phyloP scores from a whole-genome alignment of 768 basidiomycete genomes.

The Strobilomyces echinocephalus region DNA sequence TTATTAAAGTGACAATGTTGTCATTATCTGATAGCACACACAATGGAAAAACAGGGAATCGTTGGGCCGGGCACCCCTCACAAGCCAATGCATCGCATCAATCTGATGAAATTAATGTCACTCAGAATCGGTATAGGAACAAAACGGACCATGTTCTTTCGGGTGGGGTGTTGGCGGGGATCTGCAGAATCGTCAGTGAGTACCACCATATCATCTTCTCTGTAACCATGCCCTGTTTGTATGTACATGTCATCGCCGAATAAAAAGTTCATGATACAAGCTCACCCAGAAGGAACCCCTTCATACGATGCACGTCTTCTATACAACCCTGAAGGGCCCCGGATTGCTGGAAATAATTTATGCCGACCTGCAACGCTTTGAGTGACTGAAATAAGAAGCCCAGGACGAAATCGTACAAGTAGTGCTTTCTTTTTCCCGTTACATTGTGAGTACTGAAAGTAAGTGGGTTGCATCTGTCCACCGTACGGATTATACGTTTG shows the following conservation, averaged over 20 bases:
- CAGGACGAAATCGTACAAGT: conserved; percentile 48
- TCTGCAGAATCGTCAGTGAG: conserved; percentile 73
- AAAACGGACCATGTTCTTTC: conserved; percentile 68
- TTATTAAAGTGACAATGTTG: neutral
- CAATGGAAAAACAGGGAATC: conserved; percentile 92
- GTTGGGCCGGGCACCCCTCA: conserved; percentile 67
- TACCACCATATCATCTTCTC: conserved; percentile 74
- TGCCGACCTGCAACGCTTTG: conserved; percentile 60
- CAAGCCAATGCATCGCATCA: conserved; percentile 90
- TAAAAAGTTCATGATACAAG: neutral
- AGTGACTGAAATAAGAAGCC: neutral
- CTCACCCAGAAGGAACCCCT: conserved; percentile 69
- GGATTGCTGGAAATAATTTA: conserved; percentile 73
- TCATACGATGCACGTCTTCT: conserved; percentile 84
- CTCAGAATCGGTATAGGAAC: neutral
- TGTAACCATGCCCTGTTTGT: conserved; percentile 47
- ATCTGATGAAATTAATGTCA: conserved; percentile 36
- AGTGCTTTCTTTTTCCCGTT: conserved; percentile 85
- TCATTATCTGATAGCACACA: conserved; percentile 28
- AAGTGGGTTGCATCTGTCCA: conserved; percentile 50
- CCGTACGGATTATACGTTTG: conserved; percentile 64
- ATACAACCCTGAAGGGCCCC: conserved; percentile 81
- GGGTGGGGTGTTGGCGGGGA: conserved; percentile 65
- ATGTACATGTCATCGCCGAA: neutral
- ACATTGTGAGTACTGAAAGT: conserved; percentile 87